Evolutionary conservation across 169 alveolate species (phyloP).

Genomic region (Miamiensis avidus): DNA sequence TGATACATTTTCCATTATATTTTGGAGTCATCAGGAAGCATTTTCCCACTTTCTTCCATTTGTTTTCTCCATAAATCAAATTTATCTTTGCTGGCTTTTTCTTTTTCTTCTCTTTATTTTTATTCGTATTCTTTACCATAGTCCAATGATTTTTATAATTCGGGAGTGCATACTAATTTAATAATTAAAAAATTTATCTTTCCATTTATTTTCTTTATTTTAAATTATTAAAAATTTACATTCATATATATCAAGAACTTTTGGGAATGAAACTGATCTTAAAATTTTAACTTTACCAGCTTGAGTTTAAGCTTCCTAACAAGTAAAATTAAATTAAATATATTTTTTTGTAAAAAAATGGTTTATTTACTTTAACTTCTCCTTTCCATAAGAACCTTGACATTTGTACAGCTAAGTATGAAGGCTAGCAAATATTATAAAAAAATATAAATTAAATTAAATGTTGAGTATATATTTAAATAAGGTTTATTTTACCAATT

Average conservation of each 20-base stretch:
- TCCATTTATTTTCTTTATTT: too few species aligned
- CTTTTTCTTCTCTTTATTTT: conserved; percentile 63
- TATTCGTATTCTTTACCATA: conserved; percentile 78
- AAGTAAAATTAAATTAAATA: too few species aligned
- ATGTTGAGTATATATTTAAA: too few species aligned
- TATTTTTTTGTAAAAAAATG: too few species aligned
- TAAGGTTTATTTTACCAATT: too few species aligned
- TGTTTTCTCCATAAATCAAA: conserved; percentile 37
- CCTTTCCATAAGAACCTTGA: conserved; percentile 82
- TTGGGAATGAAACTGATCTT: conserved; percentile 78
- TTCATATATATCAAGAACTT: conserved; percentile 74
- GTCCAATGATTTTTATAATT: conserved; percentile 64
- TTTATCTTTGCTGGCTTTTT: conserved; percentile 24
- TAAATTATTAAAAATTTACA: conserved; percentile 20
- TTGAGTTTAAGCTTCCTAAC: conserved; percentile 61
- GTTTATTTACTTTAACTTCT: conserved; percentile 40
- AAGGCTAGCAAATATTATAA: conserved; percentile 39
- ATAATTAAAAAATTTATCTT: too few species aligned
- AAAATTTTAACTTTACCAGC: conserved; percentile 82
- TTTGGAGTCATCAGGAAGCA: conserved; percentile 41
- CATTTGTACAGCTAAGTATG: conserved; percentile 67
- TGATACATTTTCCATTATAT: conserved; percentile 28
- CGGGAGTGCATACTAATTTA: conserved; percentile 60
- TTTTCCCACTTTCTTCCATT: conserved; percentile 44
- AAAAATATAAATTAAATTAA: not conserved